These are phyloP conservation scores for Parathielavia appendiculata DNA, from an alignment of 495 filamentous ascomycete genomes.

Conservation along the genomic window DNA sequence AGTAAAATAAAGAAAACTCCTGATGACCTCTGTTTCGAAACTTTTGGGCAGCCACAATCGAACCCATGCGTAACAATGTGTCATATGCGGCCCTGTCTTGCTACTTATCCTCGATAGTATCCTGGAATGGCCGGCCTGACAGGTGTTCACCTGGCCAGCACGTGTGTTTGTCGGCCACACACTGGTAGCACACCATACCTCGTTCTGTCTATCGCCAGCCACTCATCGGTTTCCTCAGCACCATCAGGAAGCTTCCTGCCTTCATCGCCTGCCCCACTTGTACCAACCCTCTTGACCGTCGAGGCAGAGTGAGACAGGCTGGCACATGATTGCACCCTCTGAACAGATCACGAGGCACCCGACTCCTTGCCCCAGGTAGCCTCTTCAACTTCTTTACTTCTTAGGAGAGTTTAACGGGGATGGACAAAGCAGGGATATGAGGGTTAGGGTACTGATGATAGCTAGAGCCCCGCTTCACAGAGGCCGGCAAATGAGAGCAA, in stretches of 20 bases:
- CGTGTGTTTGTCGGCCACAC: not conserved
- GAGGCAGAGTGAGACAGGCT: slow-evolving; percentile 21
- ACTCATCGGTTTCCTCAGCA: slow-evolving; percentile 3
- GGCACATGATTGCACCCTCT: slow-evolving; percentile 24
- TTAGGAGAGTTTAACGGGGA: too few species aligned
- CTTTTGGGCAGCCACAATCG: too few species aligned
- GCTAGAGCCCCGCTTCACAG: too few species aligned
- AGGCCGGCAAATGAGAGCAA: not conserved
- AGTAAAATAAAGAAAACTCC: too few species aligned
- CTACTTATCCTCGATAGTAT: too few species aligned
- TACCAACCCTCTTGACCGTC: not conserved
- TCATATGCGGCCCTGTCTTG: too few species aligned
- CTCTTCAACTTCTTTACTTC: not conserved
- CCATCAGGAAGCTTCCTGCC: not conserved
- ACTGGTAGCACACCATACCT: not conserved
- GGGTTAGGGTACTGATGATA: not conserved
- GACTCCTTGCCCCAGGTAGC: not conserved
- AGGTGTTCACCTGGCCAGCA: not conserved
- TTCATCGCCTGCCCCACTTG: not conserved
- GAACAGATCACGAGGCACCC: slow-evolving; percentile 14
- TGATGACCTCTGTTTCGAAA: too few species aligned
- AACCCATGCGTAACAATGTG: too few species aligned
- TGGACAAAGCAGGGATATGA: not conserved
- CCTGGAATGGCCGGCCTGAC: too few species aligned
- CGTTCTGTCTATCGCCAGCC: not conserved